Conservation (phyloP, 495 filamentous ascomycete genomes). For the Penicillium crystallinum region DNA sequence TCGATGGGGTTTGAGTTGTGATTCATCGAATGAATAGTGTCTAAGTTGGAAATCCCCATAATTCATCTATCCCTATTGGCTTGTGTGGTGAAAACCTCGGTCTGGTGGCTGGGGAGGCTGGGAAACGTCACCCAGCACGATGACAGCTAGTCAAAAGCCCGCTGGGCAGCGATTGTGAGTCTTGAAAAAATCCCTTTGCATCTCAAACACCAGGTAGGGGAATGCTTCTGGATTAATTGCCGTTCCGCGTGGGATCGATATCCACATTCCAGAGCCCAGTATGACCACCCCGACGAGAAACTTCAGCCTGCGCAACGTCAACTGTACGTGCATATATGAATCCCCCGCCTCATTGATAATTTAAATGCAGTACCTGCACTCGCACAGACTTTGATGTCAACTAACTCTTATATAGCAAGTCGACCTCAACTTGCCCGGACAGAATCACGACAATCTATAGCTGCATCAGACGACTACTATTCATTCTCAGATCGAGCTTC, state of each 20-base stretch:
- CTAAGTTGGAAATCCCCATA: slow-evolving; percentile 13
- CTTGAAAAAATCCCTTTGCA: slow-evolving; percentile 12
- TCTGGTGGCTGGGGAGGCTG: slow-evolving; percentile 31
- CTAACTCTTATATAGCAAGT: slow-evolving; percentile 35
- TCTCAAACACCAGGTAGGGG: slow-evolving; percentile 10
- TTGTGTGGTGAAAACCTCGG: slow-evolving; percentile 1
- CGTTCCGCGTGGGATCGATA: slow-evolving; percentile 8
- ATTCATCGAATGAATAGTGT: slow-evolving; percentile 16
- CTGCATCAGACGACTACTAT: slow-evolving; percentile 65
- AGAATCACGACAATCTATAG: slow-evolving; percentile 54
- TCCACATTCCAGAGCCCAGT: slow-evolving; percentile 16
- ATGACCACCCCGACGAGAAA: slow-evolving; percentile 22
- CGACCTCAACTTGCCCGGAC: slow-evolving; percentile 50
- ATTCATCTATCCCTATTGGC: slow-evolving; percentile 23
- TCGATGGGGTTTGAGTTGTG: slow-evolving; percentile 1
- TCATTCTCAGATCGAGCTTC: slow-evolving; percentile 52
- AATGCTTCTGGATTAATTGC: slow-evolving; percentile 24
- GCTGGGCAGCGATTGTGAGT: slow-evolving; percentile 9
- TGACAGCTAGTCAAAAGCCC: slow-evolving; percentile 24
- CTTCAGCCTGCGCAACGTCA: slow-evolving; percentile 31
- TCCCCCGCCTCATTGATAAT: not conserved
- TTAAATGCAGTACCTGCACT: slow-evolving; percentile 1
- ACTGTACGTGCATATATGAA: slow-evolving; percentile 20
- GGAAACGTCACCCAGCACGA: slow-evolving; percentile 17
- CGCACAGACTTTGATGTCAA: not conserved